Base-by-base conservation (phyloP, 2,329 filamentous ascomycete species). In the Geosmithia putterillii region DNA sequence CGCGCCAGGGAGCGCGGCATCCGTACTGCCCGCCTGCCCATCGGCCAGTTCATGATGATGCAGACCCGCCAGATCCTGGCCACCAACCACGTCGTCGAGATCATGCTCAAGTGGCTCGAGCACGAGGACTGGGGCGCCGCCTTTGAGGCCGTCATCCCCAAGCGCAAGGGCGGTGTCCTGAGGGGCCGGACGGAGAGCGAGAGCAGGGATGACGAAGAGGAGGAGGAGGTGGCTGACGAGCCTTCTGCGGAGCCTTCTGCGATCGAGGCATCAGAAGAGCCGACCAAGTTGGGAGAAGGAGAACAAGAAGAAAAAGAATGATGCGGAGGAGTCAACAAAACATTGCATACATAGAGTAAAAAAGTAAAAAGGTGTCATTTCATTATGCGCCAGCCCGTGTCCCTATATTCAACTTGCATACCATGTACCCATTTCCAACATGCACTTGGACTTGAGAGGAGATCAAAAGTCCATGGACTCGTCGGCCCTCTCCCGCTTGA, bases 31-130 rank as follows among this genome's bases (percentile, higher is more conserved):
- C 89, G 87, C 58, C 62, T 98, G 44, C 92, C 92, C 0, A 96
- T 98, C 53, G 87, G 88, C n/a, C 81, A 96, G 48, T 96, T 86
- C 60, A 82, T 98, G 70, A 75, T 87, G 49, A 94, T 98, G 85
- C 75, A 81, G 44, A 89, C 83, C 53, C 78, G 92, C 25, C 79
- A 83, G 52, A 86, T 98, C 4, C 67, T 98, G 45, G 82, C 90
- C 3, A 95, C 90, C 7, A 98, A 96, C 57, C 92, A 98, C 56
- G 92, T 98, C 1, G 77, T 92, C 40, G 90, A 96, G 63, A 96
- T 98, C 48, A 95, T 98, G 86, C 66, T 95, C 39, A 81, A 79
- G 50, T 98, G 89, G 88, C 63, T 98, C 44, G 87, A 95, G 61
- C 78, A 77, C 41, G 86, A 85, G 2, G 84, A 96, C 59, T 98